A percentile compares a stretch with the other conserved stretches of the same genome.
These are phyloP conservation scores for Planoprotostelium fungivorum DNA, from an alignment of 78 protist species.

Conservation along the genomic window DNA sequence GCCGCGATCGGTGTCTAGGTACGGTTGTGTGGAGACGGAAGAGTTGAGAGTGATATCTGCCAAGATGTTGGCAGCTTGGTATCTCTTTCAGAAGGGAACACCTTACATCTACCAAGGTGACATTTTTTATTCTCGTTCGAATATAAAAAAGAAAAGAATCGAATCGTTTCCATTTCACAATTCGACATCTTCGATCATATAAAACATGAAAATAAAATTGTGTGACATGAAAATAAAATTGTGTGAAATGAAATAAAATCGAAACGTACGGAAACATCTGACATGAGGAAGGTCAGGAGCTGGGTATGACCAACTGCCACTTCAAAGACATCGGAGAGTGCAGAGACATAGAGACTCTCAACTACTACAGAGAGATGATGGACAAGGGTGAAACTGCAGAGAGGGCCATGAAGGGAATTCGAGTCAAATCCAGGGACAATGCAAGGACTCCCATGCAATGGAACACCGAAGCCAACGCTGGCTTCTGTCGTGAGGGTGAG, in stretches of 20 bases:
- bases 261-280: no score
- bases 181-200: no score
- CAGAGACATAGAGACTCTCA: background rate
- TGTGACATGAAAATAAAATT: no score
- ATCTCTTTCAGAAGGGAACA: background rate
- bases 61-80: background rate
- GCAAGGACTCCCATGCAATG: background rate
- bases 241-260: no score
- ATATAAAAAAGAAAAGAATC: no score
- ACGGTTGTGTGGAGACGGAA: background rate
- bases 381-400: background rate
- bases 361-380: background rate
- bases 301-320: background rate
- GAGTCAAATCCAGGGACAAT: background rate
- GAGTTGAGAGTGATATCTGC: background rate
- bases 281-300: background rate
- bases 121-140: no score
- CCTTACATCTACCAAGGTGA: background rate
- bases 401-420: background rate
- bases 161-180: no score
- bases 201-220: no score
- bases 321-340: background rate
- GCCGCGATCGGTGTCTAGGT: background rate
- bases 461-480: background rate
- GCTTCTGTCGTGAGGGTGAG: background rate